Conservation (phyloP, 495 filamentous ascomycete genomes). For the Oleoguttula mirabilis region DNA sequence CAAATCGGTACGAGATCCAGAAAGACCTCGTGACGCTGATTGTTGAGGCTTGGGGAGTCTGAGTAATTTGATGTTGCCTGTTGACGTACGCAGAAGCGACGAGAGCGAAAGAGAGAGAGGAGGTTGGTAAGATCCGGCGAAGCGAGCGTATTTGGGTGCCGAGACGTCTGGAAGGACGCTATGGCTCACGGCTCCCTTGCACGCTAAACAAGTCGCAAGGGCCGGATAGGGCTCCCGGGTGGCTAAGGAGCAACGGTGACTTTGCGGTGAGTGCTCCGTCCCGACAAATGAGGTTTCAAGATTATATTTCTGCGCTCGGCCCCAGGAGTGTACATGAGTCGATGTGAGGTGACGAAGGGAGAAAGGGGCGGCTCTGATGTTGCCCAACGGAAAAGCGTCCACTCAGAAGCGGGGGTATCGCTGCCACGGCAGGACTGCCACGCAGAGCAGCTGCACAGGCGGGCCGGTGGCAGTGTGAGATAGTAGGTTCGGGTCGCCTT, state of each 20-base stretch:
- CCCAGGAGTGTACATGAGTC: too few relatives aligned
- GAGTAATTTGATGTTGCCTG: conserved; percentile 5
- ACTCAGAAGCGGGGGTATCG: too few relatives aligned
- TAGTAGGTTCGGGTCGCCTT: too few relatives aligned
- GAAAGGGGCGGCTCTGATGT: too few relatives aligned
- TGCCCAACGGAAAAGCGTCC: too few relatives aligned
- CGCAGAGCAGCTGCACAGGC: too few relatives aligned
- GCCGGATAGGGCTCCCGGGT: background rate
- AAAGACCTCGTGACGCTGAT: conserved; percentile 6
- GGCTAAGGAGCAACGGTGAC: background rate
- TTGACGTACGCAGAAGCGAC: conserved; percentile 7
- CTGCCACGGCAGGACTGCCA: too few relatives aligned
- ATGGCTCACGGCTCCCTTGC: background rate
- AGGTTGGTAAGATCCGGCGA: conserved; percentile 3
- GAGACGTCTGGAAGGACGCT: background rate
- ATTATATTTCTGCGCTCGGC: too few relatives aligned
- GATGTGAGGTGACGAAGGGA: too few relatives aligned
- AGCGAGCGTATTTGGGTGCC: background rate
- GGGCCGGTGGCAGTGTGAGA: too few relatives aligned
- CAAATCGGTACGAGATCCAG: conserved; percentile 15
- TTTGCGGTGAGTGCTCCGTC: conserved; percentile 1
- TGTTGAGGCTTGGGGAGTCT: background rate
- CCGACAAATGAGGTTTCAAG: background rate
- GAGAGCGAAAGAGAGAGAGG: background rate
- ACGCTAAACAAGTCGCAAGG: background rate